These are phyloP conservation scores for Pascua guehoae DNA, from an alignment of 1,284 basidiomycete species.

Conservation along the genomic window DNA sequence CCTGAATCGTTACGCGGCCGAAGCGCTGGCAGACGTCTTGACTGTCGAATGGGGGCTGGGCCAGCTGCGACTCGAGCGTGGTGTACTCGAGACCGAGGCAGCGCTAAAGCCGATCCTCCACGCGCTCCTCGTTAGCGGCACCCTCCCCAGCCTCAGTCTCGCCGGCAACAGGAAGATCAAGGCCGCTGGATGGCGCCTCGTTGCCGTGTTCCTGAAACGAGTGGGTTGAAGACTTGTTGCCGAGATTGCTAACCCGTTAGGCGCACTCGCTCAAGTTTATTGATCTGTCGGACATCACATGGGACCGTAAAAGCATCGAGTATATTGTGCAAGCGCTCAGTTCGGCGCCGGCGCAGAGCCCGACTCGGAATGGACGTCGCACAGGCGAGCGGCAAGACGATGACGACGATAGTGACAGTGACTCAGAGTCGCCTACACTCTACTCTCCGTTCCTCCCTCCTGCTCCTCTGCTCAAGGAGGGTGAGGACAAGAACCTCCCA, in stretches of 20 bases:
- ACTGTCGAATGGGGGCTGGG: conserved; percentile 83
- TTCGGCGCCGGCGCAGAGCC: conserved; percentile 12
- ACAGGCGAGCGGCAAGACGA: conserved; percentile 4
- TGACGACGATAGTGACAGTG: conserved; percentile 4
- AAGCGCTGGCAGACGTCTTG: conserved; percentile 81
- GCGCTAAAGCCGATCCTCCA: conserved; percentile 87
- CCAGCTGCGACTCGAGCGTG: conserved; percentile 71
- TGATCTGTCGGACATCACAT: conserved; percentile 79
- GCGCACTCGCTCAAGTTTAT: conserved; percentile 73
- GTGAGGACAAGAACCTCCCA: conserved; percentile 15
- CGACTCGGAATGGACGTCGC: not conserved
- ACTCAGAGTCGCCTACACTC: conserved; percentile 6
- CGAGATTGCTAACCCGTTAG: conserved; percentile 45
- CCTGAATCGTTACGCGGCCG: conserved; percentile 64
- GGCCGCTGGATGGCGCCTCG: conserved; percentile 68
- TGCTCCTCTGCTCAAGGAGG: conserved; percentile 37
- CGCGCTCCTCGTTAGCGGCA: conserved; percentile 77
- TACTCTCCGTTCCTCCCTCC: conserved; percentile 39
- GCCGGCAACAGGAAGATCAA: conserved; percentile 82
- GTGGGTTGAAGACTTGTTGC: conserved; percentile 47
- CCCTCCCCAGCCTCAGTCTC: conserved; percentile 76
- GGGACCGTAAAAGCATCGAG: conserved; percentile 81
- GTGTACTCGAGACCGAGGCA: conserved; percentile 71
- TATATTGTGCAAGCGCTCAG: conserved; percentile 70
- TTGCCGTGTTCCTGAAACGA: conserved; percentile 74